phyloP scores from a whole-genome alignment of 352 stramenopile species.

The Phytophthora capsici region DNA sequence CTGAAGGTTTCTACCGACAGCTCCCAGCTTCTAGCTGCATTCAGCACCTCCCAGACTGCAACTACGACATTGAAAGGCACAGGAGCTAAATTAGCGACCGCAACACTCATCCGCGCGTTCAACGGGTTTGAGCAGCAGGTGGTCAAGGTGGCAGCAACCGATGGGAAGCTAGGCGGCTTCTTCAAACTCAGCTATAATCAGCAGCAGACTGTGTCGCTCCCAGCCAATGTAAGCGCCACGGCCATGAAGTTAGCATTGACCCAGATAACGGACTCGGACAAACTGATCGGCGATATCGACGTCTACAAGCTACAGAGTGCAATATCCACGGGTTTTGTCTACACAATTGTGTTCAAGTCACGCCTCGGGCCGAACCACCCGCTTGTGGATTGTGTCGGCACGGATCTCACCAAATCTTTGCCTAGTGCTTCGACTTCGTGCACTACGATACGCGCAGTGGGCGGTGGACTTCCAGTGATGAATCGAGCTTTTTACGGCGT shows the following conservation, averaged over 20 bases:
- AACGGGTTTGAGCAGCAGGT: constrained; percentile 94
- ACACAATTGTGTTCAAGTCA: constrained; percentile 74
- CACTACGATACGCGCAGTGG: constrained; percentile 30
- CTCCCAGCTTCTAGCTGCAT: constrained; percentile 61
- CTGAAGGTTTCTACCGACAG: constrained; percentile 80
- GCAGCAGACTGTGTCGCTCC: constrained; percentile 73
- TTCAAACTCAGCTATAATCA: constrained; percentile 91
- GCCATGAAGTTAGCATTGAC: constrained; percentile 62
- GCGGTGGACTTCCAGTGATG: constrained; percentile 76
- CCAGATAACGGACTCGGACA: constrained; percentile 41
- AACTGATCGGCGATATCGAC: constrained; percentile 43
- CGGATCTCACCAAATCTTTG: constrained; percentile 54
- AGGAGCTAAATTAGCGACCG: constrained; percentile 72
- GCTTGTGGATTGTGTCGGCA: constrained; percentile 54
- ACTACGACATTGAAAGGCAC: constrained; percentile 74
- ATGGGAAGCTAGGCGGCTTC: constrained; percentile 74
- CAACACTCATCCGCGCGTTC: constrained; percentile 86
- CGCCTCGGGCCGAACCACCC: constrained; percentile 60
- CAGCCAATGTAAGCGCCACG: constrained; percentile 66
- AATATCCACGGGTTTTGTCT: constrained; percentile 50
- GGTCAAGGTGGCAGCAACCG: constrained; percentile 73
- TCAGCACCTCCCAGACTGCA: constrained; percentile 49
- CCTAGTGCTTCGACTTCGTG: constrained; percentile 44
- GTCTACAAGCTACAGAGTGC: constrained; percentile 63
- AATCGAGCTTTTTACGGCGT: constrained; percentile 73